phyloP scores from a whole-genome alignment of 1,139 yeast genomes.

The Pichia sp. region DNA sequence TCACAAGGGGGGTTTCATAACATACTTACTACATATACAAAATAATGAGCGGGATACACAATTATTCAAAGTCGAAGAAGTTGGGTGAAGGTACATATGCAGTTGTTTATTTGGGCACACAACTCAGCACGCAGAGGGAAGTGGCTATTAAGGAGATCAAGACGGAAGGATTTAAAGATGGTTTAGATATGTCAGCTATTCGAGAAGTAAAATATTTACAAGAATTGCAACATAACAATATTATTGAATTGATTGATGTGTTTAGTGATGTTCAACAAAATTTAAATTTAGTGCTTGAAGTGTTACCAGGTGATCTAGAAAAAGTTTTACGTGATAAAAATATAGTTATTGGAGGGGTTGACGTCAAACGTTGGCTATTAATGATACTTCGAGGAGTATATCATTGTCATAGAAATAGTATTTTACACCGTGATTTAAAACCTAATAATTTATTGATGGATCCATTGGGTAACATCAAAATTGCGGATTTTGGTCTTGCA shows the following conservation, averaged over 20 bases:
- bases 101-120: conserved; percentile 82
- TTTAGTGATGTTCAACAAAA: conserved; percentile 60
- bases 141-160: conserved; percentile 96
- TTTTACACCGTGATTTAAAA: conserved; percentile 83
- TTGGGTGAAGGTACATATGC: conserved; percentile 99
- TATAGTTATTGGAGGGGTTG: conserved; percentile 75
- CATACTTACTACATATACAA: neutral
- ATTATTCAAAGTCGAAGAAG: conserved; percentile 52
- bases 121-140: conserved; percentile 47
- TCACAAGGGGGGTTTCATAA: too few relatives aligned
- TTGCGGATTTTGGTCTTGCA: conserved; percentile 97
- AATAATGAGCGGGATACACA: conserved; percentile 8
- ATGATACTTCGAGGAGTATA: conserved; percentile 94
- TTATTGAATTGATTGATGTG: conserved; percentile 83
- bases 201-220: conserved; percentile 91
- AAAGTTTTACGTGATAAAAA: conserved; percentile 76
- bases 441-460: conserved; percentile 79
- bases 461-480: conserved; percentile 78
- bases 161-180: conserved; percentile 91
- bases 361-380: conserved; percentile 86
- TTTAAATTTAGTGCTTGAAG: conserved; percentile 83
- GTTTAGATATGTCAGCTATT: conserved; percentile 94
- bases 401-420: conserved; percentile 88
- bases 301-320: conserved; percentile 86
- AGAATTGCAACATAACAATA: conserved; percentile 76